These are phyloP conservation scores for Phytopythium cucurbitacearum DNA, from an alignment of 352 stramenopile genomes.

Conservation along the genomic window DNA sequence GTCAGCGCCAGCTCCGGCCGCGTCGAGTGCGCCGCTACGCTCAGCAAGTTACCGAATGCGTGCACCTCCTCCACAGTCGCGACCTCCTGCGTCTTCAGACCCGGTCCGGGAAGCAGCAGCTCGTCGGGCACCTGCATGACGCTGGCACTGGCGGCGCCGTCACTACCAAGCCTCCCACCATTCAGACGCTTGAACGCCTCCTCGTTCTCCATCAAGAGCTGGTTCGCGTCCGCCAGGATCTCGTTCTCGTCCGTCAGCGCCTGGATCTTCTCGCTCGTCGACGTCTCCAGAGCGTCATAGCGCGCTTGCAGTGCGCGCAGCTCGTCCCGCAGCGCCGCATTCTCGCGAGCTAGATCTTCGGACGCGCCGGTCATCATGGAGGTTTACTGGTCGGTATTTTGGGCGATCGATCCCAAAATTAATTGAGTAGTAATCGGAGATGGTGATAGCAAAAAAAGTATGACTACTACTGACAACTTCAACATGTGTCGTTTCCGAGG, in stretches of 20 bases:
- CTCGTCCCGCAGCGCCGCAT: slow-evolving; percentile 33
- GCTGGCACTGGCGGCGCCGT: neutral
- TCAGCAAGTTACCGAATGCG: slow-evolving; percentile 64
- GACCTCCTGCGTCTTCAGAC: slow-evolving; percentile 20
- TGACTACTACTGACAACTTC: neutral
- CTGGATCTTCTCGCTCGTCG: slow-evolving; percentile 38
- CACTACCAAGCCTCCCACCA: neutral
- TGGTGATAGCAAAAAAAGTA: too few species aligned
- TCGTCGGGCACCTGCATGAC: slow-evolving; percentile 60
- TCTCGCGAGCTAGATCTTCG: slow-evolving; percentile 34
- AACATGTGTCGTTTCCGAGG: neutral
- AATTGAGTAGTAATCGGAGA: too few species aligned
- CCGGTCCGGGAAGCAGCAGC: slow-evolving; percentile 51
- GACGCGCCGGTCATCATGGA: too few species aligned
- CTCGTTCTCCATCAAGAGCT: slow-evolving; percentile 53
- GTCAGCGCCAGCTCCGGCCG: slow-evolving; percentile 43
- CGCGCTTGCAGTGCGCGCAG: slow-evolving; percentile 44
- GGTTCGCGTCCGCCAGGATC: slow-evolving; percentile 67
- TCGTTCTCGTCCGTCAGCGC: slow-evolving; percentile 71
- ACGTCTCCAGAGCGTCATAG: slow-evolving; percentile 35
- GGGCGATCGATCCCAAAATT: too few species aligned
- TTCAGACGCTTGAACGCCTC: slow-evolving; percentile 23
- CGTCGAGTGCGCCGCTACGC: slow-evolving; percentile 39
- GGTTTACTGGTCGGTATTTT: too few species aligned
- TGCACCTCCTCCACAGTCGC: slow-evolving; percentile 44